Percentiles rank a stretch among this genome's conserved stretches.
Evolutionary conservation across 257 asterid species (phyloP).

Genomic region (Ilex aquifolium): DNA sequence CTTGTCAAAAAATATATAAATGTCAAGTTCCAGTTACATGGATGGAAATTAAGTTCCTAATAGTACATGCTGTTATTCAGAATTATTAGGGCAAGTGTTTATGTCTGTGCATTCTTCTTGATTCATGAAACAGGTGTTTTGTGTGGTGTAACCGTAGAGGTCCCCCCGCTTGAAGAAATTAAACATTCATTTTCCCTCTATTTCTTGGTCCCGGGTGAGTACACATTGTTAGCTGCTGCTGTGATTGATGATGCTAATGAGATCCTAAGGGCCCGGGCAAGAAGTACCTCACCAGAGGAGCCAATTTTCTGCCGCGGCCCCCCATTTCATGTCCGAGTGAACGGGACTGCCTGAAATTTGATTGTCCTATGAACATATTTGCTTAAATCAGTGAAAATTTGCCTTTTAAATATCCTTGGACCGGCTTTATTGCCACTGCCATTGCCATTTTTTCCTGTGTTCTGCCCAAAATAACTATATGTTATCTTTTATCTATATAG

Average conservation of each 20-base stretch:
- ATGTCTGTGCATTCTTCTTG: slow-evolving; percentile 5
- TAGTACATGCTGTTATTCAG: too few species aligned
- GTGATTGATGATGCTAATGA: slow-evolving; percentile 85
- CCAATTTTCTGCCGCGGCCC: slow-evolving; percentile 97
- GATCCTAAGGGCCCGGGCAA: slow-evolving; percentile 87
- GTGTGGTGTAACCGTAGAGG: slow-evolving; percentile 63
- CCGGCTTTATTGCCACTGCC: too few species aligned
- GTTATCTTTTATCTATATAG: too few species aligned
- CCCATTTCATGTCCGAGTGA: slow-evolving; percentile 82
- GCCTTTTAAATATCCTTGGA: too few species aligned
- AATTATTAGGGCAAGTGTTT: not conserved
- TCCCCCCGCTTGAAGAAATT: slow-evolving; percentile 84
- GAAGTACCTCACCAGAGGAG: slow-evolving; percentile 56
- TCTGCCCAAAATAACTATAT: too few species aligned
- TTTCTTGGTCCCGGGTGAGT: slow-evolving; percentile 93
- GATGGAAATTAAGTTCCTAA: too few species aligned
- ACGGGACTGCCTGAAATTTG: slow-evolving; percentile 52
- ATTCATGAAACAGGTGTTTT: slow-evolving; percentile 52
- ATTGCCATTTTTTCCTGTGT: too few species aligned
- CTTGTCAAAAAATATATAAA: too few species aligned
- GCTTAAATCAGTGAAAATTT: too few species aligned
- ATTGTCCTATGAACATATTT: too few species aligned
- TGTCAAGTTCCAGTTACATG: too few species aligned
- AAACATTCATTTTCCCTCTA: slow-evolving; percentile 79
- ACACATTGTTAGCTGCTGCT: slow-evolving; percentile 89